A percentile compares a stretch with the other conserved stretches of the same genome.
These are phyloP conservation scores for Diutina sp. DNA, from an alignment of 1,139 yeast species.

Conservation along the genomic window DNA sequence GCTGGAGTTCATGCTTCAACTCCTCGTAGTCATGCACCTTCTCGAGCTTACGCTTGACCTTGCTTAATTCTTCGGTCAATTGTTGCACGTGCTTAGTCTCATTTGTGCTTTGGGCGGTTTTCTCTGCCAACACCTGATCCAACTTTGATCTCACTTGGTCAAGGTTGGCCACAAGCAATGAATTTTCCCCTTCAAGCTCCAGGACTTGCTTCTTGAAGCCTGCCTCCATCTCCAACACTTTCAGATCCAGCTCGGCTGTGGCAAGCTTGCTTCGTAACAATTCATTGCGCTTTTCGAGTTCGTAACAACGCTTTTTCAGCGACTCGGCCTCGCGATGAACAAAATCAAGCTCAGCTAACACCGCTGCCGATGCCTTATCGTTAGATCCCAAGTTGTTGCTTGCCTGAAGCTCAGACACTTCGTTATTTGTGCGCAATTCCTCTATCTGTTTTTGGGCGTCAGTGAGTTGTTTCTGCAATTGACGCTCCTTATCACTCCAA, in stretches of 20 bases:
- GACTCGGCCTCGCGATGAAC: slow-evolving; percentile 65
- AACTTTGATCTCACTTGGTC: slow-evolving; percentile 34
- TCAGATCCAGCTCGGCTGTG: slow-evolving; percentile 29
- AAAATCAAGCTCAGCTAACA: slow-evolving; percentile 45
- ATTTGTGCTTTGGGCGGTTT: slow-evolving; percentile 19
- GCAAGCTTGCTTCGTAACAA: slow-evolving; percentile 57
- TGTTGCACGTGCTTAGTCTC: slow-evolving; percentile 34
- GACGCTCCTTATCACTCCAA: slow-evolving; percentile 41
- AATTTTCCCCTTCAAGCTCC: slow-evolving; percentile 58
- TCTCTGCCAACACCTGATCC: slow-evolving; percentile 19
- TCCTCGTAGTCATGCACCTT: slow-evolving; percentile 59
- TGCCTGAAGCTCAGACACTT: slow-evolving; percentile 35
- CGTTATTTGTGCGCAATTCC: slow-evolving; percentile 42
- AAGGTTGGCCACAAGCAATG: slow-evolving; percentile 47
- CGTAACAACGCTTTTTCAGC: slow-evolving; percentile 54
- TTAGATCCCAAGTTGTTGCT: not conserved
- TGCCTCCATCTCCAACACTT: slow-evolving; percentile 18
- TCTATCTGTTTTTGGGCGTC: slow-evolving; percentile 36
- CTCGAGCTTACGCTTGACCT: slow-evolving; percentile 32
- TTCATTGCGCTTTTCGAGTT: slow-evolving; percentile 69
- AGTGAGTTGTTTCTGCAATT: slow-evolving; percentile 27
- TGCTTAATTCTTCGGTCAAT: slow-evolving; percentile 36
- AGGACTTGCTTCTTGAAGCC: slow-evolving; percentile 28
- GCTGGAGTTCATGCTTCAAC: slow-evolving; percentile 58
- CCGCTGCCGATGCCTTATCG: slow-evolving; percentile 17